Conservation (phyloP, 148 eudicot species). For the Pharnaceum exiguum region DNA sequence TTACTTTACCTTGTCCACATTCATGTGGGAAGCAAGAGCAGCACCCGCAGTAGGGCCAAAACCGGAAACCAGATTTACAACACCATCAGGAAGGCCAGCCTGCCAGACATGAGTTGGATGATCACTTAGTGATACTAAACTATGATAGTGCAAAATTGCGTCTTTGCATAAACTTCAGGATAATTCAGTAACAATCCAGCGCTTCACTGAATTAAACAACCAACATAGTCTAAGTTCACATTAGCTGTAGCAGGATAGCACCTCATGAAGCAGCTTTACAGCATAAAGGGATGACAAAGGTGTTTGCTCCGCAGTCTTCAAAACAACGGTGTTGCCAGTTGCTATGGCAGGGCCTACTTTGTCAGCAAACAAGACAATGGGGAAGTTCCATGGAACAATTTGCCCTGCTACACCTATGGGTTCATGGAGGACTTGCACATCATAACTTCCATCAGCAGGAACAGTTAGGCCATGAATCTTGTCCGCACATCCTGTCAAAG, state of each 20-base stretch:
- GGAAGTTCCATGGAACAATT: slow-evolving; percentile 86
- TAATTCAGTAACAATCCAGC: too few species aligned
- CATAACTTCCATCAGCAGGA: slow-evolving; percentile 67
- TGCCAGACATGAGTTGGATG: slow-evolving; percentile 28
- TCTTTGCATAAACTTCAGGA: too few species aligned
- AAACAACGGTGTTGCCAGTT: slow-evolving; percentile 65
- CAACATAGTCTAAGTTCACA: neutral
- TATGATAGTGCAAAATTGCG: neutral
- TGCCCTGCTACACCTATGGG: slow-evolving; percentile 85
- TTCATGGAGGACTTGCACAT: slow-evolving; percentile 65
- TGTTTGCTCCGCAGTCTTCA: slow-evolving; percentile 82
- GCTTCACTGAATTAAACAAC: neutral
- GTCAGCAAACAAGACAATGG: slow-evolving; percentile 75
- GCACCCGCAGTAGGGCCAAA: slow-evolving; percentile 74
- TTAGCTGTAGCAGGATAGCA: neutral
- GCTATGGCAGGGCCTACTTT: slow-evolving; percentile 81
- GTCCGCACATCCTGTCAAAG: slow-evolving; percentile 65
- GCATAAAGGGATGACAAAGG: slow-evolving; percentile 63
- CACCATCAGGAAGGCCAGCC: slow-evolving; percentile 90
- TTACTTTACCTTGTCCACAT: slow-evolving; percentile 82
- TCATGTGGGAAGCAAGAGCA: slow-evolving; percentile 77
- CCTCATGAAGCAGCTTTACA: slow-evolving; percentile 69
- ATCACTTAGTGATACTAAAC: neutral
- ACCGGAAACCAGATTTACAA: slow-evolving; percentile 64
- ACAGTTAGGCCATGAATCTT: slow-evolving; percentile 76